Evolutionary conservation across 2,329 filamentous ascomycete genomes (phyloP), one percentile per base, ranked within the genome.

Genomic region (Ophiostoma sp.): DNA sequence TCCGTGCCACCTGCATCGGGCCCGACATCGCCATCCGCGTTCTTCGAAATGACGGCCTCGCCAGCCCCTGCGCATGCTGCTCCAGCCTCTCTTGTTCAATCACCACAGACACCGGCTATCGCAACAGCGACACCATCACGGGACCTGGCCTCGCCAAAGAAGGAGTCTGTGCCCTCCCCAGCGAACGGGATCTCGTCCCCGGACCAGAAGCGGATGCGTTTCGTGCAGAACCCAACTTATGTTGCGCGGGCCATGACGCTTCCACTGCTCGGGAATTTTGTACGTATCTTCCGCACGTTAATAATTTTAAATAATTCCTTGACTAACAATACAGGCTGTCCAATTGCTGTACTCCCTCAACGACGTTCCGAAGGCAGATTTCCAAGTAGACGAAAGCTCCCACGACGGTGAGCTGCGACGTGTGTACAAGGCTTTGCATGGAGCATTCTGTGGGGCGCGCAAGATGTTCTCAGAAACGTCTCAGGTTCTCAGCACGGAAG

Each of bases 271-370:
- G 77, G 77, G 4, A 78, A 75, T 41, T 68, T 77, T 64, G 75
- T 74, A 68, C 69, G 74, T 73, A 12, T 40, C 12, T 52, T 18
- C 27, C 27, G 27, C 27, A 27, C 27, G 27, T n/a, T 11, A 4
- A 44, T 44, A 14, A 14, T 9, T 16, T 49, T 11, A 5, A 14
- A 18, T n/a, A 41, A 1, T 14, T 49, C 6, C n/a, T 3, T n/a
- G 42, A 9, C 67, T 65, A 44, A 62, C 67, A n/a, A 6, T 12
- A 42, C 2, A 76, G 71, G 77, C 78, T 5, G 76, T 79, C 3
- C 78, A 79, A 72, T 76, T 79, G 18, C 71, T 80, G 6, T 72
- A 79, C 45, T 74, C 76, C 18, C 73, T 79, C 27, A 77, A 76
- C 8, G 76, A 78, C 62, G 74, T 77, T 65, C 72, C 75, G 0